Evolutionary conservation across 306 rosid genomes (phyloP), one percentile per base, ranked within the genome.

Genomic region (Spatholobus suberectus): DNA sequence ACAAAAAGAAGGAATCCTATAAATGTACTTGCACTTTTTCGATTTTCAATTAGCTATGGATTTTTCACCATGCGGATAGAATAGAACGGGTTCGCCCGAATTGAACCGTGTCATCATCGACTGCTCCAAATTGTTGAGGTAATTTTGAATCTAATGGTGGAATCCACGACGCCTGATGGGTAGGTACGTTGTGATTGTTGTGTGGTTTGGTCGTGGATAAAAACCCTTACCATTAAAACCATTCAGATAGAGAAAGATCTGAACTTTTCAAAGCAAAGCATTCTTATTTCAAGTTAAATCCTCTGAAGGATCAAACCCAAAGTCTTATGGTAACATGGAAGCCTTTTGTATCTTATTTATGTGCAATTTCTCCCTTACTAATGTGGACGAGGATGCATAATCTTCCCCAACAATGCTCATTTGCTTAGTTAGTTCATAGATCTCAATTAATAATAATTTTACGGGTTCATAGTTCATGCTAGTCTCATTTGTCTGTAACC

Each of bases 111-210:
- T 41, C 55, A 17, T 41, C 38, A 35, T 70, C 74, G 49, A 54
- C 52, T 14, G 12, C 78, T 55, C 20, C 78, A 29, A 72, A 52
- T 55, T 61, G 26, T n/a, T 2, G 61, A 77, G 81, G 81, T 77
- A 59, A 76, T 63, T 76, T 70, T n/a, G 41, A 38, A 38, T 61
- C 34, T 26, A 24, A 59, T 0, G 4, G 37, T 3, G 18, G 67
- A 18, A 18, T 8, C 13, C 61, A 6, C 4, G 59, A 29, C 51
- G 52, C 54, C 57, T 51, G n/a, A 51, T 69, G 55, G 44, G 6
- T 37, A 59, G 20, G 18, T 51, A 18, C 17, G 3, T 4, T 26
- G 37, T n/a, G 11, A 5, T 66, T 14, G 23, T 17, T 66, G 5
- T 17, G 72, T 35, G 70, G 2, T 67, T 57, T 67, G 70, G 47